Conservation (phyloP, 768 basidiomycete species). For the Suillus plorans region DNA sequence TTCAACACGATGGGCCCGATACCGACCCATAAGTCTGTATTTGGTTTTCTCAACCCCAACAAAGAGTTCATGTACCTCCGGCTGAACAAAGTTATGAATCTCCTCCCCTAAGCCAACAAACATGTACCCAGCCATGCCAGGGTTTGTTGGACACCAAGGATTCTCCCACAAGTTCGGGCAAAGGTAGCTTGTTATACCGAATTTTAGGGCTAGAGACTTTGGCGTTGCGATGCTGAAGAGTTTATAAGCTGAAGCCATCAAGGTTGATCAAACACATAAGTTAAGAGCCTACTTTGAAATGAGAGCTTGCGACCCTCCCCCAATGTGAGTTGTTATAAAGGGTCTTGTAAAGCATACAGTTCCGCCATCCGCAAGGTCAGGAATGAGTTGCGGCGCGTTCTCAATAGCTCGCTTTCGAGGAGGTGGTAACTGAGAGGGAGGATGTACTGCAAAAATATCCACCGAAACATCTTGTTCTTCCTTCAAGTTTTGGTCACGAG, state of each 20-base stretch:
- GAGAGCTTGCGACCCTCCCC: constrained; percentile 6
- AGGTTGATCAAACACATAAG: no score
- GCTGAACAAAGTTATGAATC: constrained; percentile 37
- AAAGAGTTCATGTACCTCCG: constrained; percentile 45
- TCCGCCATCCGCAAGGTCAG: constrained; percentile 3
- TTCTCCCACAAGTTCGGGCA: constrained; percentile 53
- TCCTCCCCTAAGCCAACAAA: constrained; percentile 54
- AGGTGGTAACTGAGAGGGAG: neutral
- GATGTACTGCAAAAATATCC: neutral
- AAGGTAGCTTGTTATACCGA: constrained; percentile 40
- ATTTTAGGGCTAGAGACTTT: constrained; percentile 30
- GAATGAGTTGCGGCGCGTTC: neutral
- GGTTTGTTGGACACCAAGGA: constrained; percentile 50
- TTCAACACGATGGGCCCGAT: constrained; percentile 36
- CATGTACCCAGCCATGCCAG: constrained; percentile 55
- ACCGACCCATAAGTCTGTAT: constrained; percentile 39
- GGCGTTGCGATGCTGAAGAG: constrained; percentile 26
- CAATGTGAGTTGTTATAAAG: neutral
- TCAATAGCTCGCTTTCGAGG: neutral
- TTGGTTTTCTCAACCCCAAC: constrained; percentile 38
- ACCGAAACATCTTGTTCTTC: neutral
- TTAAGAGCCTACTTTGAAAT: neutral
- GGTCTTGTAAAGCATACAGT: neutral
- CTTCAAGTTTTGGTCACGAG: neutral
- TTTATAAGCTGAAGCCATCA: neutral